phyloP scores from a whole-genome alignment of 2,329 filamentous ascomycete species.

The Aspergillus aculeatinus region DNA sequence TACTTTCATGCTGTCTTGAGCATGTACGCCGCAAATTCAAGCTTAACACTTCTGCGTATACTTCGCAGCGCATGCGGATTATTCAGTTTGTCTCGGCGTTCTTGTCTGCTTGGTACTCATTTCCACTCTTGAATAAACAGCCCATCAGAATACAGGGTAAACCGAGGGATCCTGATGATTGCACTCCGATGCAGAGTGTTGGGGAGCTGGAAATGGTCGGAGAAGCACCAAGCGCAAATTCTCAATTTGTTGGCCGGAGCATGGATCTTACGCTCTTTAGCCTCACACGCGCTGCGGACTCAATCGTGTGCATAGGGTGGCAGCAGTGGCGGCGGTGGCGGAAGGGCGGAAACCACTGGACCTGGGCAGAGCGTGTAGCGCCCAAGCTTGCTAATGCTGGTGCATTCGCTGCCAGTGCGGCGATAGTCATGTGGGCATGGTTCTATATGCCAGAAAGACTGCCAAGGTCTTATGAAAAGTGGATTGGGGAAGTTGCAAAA shows the following conservation, averaged over 20 bases:
- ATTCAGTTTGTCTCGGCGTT: constrained; percentile 48
- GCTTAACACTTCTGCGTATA: constrained; percentile 18
- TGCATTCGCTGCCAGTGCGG: constrained; percentile 70
- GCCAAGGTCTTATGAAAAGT: constrained; percentile 72
- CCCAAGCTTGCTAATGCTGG: constrained; percentile 60
- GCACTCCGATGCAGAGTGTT: constrained; percentile 8
- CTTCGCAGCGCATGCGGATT: constrained; percentile 22
- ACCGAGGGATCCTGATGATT: constrained; percentile 9
- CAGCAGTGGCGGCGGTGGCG: constrained; percentile 43
- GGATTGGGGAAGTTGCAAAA: constrained; percentile 75
- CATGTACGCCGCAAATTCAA: constrained; percentile 22
- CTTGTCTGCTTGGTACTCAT: constrained; percentile 51
- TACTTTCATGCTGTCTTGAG: constrained; percentile 28
- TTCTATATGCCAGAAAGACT: constrained; percentile 72
- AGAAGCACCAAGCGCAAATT: constrained; percentile 20
- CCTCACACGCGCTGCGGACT: constrained; percentile 68
- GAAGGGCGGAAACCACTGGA: constrained; percentile 30
- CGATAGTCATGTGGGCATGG: constrained; percentile 86
- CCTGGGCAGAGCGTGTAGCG: constrained; percentile 41
- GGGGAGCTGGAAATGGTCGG: constrained; percentile 6
- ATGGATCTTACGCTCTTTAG: constrained; percentile 82
- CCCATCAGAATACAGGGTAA: constrained; percentile 22
- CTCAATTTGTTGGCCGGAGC: constrained; percentile 65
- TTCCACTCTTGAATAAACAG: constrained; percentile 49
- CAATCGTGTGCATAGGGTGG: constrained; percentile 67